Evolutionary conservation across 2,329 filamentous ascomycete species (phyloP), one percentile per base, ranked within the genome.

Genomic region (Zymoseptoria tritici): DNA sequence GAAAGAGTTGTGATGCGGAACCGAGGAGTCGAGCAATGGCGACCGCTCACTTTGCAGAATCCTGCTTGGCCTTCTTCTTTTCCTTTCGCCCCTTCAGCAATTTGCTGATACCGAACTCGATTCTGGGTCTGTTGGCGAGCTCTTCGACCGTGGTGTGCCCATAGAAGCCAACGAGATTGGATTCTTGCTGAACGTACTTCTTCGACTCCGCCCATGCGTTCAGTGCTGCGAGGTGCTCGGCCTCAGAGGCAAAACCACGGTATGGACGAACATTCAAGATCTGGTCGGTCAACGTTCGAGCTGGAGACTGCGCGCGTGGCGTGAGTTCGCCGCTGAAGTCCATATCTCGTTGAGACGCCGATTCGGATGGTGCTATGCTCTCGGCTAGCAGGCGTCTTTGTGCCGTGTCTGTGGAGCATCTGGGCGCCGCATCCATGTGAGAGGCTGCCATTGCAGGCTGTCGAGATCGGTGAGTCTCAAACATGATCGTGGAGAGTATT

Each of bases 301-400:
- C 57, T 13, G 59, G 61, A 8, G 63, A 65, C 24, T 52, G 57
- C 4, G 64, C 64, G 21, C 63, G 56, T 9, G 63, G 64, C 19
- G 64, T 66, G 7, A 54, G 53, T 6, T 80, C 78, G n/a, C 77
- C 77, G 7, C 82, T 78, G 2, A 78, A 73, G 7, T 78, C 75
- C 7, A 78, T 77, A n/a, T 75, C 75, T n/a, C 58, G 49, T 9
- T 49, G 36, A 21, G 62, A 64, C 7, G 60, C 58, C 9, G 62
- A 50, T 13, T 58, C 52, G 11, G 65, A 67, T 3, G 60, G 58
- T 2, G 56, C 58, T 16, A 66, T 31, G 55, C 58, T 62, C 54
- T 61, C 59, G 9, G 64, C 54, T 22, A 66, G 62, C n/a, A 65
- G 63, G 46, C 66, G 55, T n/a, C 63, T 57, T 5, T 60, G 62